Conservation (phyloP, 345 rosid species). For the Euclidium syriacum region DNA sequence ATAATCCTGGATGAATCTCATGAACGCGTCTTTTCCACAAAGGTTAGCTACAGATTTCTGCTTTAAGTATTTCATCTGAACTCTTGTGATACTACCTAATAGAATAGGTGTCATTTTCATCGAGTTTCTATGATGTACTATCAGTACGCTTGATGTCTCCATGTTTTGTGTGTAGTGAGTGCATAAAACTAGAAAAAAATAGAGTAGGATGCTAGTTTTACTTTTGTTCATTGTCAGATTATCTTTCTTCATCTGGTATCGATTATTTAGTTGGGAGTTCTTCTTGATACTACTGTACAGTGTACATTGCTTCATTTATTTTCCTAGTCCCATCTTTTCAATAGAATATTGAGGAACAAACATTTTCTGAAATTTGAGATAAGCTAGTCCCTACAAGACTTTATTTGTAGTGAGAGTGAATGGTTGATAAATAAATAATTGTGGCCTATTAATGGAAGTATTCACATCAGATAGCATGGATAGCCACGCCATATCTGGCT, state of each 20-base stretch:
- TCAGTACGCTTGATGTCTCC: neutral
- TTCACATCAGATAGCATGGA: neutral
- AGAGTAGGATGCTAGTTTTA: neutral
- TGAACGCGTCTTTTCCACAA: constrained; percentile 83
- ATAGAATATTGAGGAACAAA: neutral
- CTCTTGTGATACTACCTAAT: neutral
- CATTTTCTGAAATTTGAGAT: constrained; percentile 1
- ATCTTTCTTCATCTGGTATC: neutral
- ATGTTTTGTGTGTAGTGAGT: neutral
- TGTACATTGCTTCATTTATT: neutral
- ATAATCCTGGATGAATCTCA: constrained; percentile 89
- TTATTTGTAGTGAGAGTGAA: neutral
- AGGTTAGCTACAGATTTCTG: constrained; percentile 35
- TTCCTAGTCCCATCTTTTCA: neutral
- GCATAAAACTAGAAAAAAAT: neutral
- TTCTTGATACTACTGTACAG: neutral
- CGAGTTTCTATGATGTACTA: neutral
- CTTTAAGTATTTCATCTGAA: neutral
- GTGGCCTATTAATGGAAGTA: neutral
- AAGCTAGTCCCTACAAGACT: neutral
- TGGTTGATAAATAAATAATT: neutral
- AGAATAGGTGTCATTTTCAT: neutral
- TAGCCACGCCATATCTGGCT: neutral
- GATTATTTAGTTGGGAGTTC: neutral
- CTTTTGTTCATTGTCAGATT: neutral